A percentile compares a stretch with the other conserved stretches of the same genome.
phyloP scores from a whole-genome alignment of 345 rosid genomes.

The Populus deltoides region DNA sequence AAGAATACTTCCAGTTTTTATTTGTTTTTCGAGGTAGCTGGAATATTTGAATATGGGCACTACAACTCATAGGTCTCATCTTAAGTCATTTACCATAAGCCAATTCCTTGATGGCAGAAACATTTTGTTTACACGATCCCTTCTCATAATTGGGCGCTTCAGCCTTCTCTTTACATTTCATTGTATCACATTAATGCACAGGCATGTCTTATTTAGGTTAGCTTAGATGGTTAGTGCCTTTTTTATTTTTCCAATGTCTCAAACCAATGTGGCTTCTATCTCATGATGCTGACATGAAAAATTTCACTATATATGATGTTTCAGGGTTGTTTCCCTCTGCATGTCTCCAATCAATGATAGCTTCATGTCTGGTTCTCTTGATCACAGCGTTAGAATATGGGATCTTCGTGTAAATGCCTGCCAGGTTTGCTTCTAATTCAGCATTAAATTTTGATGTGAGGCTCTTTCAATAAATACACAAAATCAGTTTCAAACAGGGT shows the following conservation, averaged over 20 bases:
- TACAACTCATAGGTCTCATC: background rate
- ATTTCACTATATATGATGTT: slow-evolving; percentile 18
- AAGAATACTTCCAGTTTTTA: background rate
- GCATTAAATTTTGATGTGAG: background rate
- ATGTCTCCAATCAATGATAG: slow-evolving; percentile 97
- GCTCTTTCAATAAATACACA: background rate
- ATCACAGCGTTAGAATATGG: slow-evolving; percentile 90
- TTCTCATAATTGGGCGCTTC: background rate
- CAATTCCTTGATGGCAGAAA: background rate
- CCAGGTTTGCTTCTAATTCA: slow-evolving; percentile 62
- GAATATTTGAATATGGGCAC: background rate
- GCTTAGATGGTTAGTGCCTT: background rate
- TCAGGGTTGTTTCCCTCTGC: slow-evolving; percentile 91
- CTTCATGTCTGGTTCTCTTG: slow-evolving; percentile 99
- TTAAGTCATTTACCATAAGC: background rate
- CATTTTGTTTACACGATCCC: background rate
- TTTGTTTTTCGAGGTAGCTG: background rate
- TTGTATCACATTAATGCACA: background rate
- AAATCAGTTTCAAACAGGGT: background rate
- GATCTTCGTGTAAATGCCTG: slow-evolving; percentile 99
- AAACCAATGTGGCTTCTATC: background rate
- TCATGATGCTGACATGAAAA: slow-evolving; percentile 1
- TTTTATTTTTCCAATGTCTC: background rate
- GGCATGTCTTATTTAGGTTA: background rate
- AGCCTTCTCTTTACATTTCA: background rate